Conservation (phyloP, 75 land plant species). For the Cryptomeria japonica region DNA sequence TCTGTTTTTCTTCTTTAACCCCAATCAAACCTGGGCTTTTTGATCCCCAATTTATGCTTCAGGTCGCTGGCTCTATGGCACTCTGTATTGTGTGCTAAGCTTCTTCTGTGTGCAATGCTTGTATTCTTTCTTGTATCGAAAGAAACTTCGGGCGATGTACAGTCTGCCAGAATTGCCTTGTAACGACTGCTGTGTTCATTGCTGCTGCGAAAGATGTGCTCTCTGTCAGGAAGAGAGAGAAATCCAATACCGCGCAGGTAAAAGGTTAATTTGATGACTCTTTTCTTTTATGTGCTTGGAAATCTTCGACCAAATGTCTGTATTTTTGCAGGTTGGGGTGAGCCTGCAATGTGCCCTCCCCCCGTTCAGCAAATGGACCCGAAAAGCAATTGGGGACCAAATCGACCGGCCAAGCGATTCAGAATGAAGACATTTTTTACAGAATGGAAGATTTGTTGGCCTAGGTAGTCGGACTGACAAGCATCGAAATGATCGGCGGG, state of each 20-base stretch:
- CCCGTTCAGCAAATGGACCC: too few relatives aligned
- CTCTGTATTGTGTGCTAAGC: conserved; percentile 3
- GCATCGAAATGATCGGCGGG: too few relatives aligned
- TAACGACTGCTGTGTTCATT: conserved; percentile 10
- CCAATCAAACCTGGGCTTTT: background rate
- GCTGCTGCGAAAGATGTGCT: conserved; percentile 15
- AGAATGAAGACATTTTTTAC: too few relatives aligned
- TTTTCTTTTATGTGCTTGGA: too few relatives aligned
- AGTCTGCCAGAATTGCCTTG: conserved; percentile 12
- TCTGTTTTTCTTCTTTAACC: background rate
- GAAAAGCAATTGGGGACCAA: too few relatives aligned
- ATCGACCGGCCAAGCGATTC: too few relatives aligned
- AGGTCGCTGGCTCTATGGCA: background rate
- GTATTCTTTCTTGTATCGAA: conserved; percentile 14
- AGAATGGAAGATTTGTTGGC: too few relatives aligned
- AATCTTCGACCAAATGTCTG: too few relatives aligned
- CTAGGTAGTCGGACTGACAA: too few relatives aligned
- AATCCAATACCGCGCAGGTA: conserved; percentile 13
- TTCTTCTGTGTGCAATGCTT: conserved; percentile 1
- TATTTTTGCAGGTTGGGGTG: too few relatives aligned
- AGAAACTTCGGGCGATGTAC: conserved; percentile 14
- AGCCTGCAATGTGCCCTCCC: too few relatives aligned
- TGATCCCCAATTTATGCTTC: background rate
- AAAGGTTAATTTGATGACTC: background rate
- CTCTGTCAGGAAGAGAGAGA: conserved; percentile 13